These are phyloP conservation scores for Ascoidea rubescens DNA, from an alignment of 805 yeast genomes.

Conservation along the genomic window DNA sequence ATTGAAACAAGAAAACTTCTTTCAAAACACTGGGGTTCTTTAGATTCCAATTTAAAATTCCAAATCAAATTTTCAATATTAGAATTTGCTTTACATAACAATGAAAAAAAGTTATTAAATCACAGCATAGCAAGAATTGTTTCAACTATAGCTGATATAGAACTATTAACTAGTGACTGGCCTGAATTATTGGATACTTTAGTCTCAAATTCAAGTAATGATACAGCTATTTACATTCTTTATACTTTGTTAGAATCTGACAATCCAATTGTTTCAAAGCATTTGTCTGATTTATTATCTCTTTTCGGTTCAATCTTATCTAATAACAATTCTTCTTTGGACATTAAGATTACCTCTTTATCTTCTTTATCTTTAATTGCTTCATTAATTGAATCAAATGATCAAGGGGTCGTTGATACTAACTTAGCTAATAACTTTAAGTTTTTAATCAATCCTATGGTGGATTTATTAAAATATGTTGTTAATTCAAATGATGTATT, in stretches of 20 bases:
- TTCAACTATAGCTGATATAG: slow-evolving; percentile 71
- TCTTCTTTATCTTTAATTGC: slow-evolving; percentile 62
- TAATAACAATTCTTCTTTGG: slow-evolving; percentile 41
- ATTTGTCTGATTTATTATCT: slow-evolving; percentile 52
- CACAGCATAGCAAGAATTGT: slow-evolving; percentile 85
- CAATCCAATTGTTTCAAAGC: slow-evolving; percentile 38
- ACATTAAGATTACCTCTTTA: slow-evolving; percentile 72
- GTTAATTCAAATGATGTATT: slow-evolving; percentile 59
- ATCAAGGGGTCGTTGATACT: slow-evolving; percentile 29
- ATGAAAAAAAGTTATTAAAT: slow-evolving; percentile 50
- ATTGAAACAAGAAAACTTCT: slow-evolving; percentile 89
- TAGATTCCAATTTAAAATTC: slow-evolving; percentile 33
- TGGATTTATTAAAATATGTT: slow-evolving; percentile 65
- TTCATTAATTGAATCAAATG: slow-evolving; percentile 48
- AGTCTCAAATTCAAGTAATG: slow-evolving; percentile 51
- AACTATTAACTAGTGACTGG: slow-evolving; percentile 62
- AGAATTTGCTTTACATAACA: slow-evolving; percentile 51
- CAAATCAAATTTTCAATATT: slow-evolving; percentile 58
- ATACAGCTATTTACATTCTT: slow-evolving; percentile 71
- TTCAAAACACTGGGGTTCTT: slow-evolving; percentile 46
- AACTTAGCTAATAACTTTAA: slow-evolving; percentile 39
- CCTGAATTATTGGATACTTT: slow-evolving; percentile 59
- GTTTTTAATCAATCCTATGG: slow-evolving; percentile 63
- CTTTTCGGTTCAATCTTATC: slow-evolving; percentile 54
- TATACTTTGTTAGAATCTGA: slow-evolving; percentile 64